These are phyloP conservation scores for Boletus sp. DNA, from an alignment of 768 basidiomycete species.

Conservation along the genomic window DNA sequence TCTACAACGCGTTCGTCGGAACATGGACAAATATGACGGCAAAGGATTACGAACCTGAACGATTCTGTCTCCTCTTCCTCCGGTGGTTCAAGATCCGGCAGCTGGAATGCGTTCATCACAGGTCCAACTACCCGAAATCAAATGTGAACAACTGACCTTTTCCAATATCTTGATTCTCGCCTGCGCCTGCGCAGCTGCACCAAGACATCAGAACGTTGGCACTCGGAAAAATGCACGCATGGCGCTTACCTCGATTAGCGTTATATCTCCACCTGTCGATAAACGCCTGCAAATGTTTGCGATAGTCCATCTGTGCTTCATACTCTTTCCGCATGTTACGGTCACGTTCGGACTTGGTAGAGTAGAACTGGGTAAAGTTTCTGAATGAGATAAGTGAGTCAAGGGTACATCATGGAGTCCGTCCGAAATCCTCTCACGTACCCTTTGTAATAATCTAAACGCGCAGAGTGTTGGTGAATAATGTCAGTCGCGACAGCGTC, in stretches of 20 bases:
- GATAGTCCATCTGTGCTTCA: slow-evolving; percentile 92
- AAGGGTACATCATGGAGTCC: neutral
- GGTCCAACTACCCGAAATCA: neutral
- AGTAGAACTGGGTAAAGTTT: slow-evolving; percentile 98
- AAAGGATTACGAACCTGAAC: slow-evolving; percentile 63
- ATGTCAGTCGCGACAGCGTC: slow-evolving; percentile 98
- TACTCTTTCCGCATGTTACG: slow-evolving; percentile 92
- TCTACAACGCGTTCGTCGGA: slow-evolving; percentile 35
- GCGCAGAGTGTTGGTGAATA: slow-evolving; percentile 89
- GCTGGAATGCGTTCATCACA: slow-evolving; percentile 37
- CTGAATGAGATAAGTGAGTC: slow-evolving; percentile 35
- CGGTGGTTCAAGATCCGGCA: slow-evolving; percentile 91
- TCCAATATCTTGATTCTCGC: slow-evolving; percentile 74
- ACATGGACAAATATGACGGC: neutral
- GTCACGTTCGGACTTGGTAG: slow-evolving; percentile 94
- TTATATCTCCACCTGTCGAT: slow-evolving; percentile 99
- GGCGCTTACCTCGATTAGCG: slow-evolving; percentile 74
- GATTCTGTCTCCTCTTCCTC: slow-evolving; percentile 90
- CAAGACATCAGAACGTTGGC: neutral
- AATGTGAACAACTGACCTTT: slow-evolving; percentile 46
- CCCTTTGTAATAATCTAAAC: slow-evolving; percentile 98
- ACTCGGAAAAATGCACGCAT: neutral
- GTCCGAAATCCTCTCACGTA: slow-evolving; percentile 27
- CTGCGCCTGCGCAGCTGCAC: slow-evolving; percentile 81
- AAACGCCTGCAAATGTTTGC: slow-evolving; percentile 94